phyloP scores from a whole-genome alignment of 2,329 filamentous ascomycete genomes.

The Diaporthe caulivora region DNA sequence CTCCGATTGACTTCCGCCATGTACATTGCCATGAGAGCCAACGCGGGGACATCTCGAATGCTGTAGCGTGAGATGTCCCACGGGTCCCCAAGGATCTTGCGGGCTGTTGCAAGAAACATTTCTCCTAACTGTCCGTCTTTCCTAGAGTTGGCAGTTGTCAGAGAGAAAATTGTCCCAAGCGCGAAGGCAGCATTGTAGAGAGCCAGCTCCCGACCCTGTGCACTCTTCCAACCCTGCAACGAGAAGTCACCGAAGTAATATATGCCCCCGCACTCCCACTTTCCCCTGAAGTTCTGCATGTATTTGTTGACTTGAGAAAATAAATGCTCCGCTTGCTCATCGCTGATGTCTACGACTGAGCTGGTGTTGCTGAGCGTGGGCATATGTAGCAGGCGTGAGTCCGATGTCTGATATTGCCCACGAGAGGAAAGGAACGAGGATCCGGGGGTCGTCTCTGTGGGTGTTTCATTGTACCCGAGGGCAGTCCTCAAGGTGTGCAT shows the following conservation, averaged over 20 bases:
- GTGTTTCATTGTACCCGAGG: slow-evolving; percentile 45
- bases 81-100: slow-evolving; percentile 59
- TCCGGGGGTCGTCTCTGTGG: slow-evolving; percentile 41
- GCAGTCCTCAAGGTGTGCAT: slow-evolving; percentile 53
- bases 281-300: slow-evolving; percentile 59
- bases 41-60: slow-evolving; percentile 57
- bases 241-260: slow-evolving; percentile 56
- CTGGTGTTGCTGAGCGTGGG: slow-evolving; percentile 36
- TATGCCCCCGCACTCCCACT: slow-evolving; percentile 59
- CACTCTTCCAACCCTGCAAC: slow-evolving; percentile 38
- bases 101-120: slow-evolving; percentile 58
- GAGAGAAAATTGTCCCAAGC: slow-evolving; percentile 49
- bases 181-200: slow-evolving; percentile 62
- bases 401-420: slow-evolving; percentile 61
- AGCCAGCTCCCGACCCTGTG: slow-evolving; percentile 51
- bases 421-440: slow-evolving; percentile 54
- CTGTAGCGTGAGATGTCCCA: slow-evolving; percentile 57
- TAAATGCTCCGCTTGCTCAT: slow-evolving; percentile 53
- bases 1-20: slow-evolving; percentile 62
- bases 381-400: slow-evolving; percentile 56
- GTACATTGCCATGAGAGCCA: slow-evolving; percentile 63
- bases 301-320: slow-evolving; percentile 56
- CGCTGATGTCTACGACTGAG: neutral
- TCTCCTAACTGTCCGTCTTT: slow-evolving; percentile 54
- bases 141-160: slow-evolving; percentile 47